A percentile compares a stretch with the other conserved stretches of the same genome.
These are phyloP conservation scores for Acacia concinna DNA, from an alignment of 331 rosid species.

Conservation along the genomic window DNA sequence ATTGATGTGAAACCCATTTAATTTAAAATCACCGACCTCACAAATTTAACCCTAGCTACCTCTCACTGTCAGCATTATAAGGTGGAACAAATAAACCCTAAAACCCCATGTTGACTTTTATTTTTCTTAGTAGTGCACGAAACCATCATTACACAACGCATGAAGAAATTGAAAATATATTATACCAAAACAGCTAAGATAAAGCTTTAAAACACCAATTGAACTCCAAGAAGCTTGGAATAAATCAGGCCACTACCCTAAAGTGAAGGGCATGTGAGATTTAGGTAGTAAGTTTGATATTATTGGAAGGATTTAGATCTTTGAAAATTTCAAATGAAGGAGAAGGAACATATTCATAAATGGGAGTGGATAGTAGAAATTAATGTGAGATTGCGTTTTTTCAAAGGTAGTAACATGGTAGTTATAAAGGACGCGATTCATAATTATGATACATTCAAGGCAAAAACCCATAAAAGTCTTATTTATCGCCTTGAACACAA, in stretches of 20 bases:
- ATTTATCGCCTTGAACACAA: neutral
- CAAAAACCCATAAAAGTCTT: neutral
- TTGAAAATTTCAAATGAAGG: neutral
- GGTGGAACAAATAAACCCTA: too few relatives aligned
- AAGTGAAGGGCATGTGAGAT: neutral
- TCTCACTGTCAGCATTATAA: too few relatives aligned
- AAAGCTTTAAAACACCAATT: neutral
- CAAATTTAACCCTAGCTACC: neutral
- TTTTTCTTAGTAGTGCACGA: neutral
- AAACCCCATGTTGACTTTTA: neutral
- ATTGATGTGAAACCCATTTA: neutral
- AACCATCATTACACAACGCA: neutral
- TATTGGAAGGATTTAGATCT: neutral
- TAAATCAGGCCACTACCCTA: neutral
- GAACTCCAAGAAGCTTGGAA: neutral
- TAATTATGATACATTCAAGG: neutral
- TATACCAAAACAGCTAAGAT: neutral
- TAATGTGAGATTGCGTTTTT: neutral
- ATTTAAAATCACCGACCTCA: neutral
- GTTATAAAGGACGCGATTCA: neutral
- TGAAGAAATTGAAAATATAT: neutral
- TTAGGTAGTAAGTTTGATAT: neutral
- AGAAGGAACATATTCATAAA: neutral
- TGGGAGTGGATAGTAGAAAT: neutral
- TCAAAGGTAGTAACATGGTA: neutral